Percentiles rank a stretch among this genome's conserved stretches.
Evolutionary conservation across 2,329 filamentous ascomycete genomes (phyloP).

Genomic region (Talaromyces funiculosus): DNA sequence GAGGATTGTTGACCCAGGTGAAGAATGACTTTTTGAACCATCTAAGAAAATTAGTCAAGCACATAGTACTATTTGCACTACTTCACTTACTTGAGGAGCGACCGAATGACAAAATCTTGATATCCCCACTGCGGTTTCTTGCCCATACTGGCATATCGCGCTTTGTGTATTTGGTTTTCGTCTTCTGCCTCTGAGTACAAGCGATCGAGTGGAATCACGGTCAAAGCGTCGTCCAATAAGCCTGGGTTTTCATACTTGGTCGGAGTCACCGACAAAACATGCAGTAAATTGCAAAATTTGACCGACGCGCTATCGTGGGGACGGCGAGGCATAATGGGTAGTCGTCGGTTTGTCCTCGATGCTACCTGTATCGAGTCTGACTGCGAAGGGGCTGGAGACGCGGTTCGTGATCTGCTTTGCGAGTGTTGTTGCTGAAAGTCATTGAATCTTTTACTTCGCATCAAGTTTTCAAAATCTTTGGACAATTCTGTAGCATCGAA

Average conservation of each 20-base stretch:
- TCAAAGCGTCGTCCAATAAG: constrained; percentile 82
- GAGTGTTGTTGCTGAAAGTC: constrained; percentile 60
- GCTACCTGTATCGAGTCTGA: constrained; percentile 25
- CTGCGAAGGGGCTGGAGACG: constrained; percentile 49
- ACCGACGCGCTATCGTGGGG: constrained; percentile 66
- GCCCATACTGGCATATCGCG: constrained; percentile 81
- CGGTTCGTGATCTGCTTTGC: constrained; percentile 53
- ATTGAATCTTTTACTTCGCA: constrained; percentile 82
- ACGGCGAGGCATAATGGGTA: constrained; percentile 67
- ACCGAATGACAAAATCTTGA: constrained; percentile 90
- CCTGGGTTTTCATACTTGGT: constrained; percentile 96
- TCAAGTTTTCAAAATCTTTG: constrained; percentile 76
- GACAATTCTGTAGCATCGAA: constrained; percentile 61
- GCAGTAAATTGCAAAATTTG: constrained; percentile 74
- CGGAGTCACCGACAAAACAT: constrained; percentile 80
- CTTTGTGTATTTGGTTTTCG: constrained; percentile 79
- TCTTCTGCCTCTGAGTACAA: constrained; percentile 94
- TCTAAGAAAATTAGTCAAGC: constrained; percentile 38
- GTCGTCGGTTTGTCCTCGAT: constrained; percentile 33
- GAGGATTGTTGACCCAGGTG: constrained; percentile 92
- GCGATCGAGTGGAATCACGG: constrained; percentile 78
- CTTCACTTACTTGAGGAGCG: constrained; percentile 65
- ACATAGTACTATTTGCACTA: not conserved
- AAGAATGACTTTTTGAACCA: constrained; percentile 98
- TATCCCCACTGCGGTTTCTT: constrained; percentile 90